A percentile compares a stretch with the other conserved stretches of the same genome.
These are phyloP conservation scores for Aurinia saxatilis DNA, from an alignment of 345 rosid species.

Conservation along the genomic window DNA sequence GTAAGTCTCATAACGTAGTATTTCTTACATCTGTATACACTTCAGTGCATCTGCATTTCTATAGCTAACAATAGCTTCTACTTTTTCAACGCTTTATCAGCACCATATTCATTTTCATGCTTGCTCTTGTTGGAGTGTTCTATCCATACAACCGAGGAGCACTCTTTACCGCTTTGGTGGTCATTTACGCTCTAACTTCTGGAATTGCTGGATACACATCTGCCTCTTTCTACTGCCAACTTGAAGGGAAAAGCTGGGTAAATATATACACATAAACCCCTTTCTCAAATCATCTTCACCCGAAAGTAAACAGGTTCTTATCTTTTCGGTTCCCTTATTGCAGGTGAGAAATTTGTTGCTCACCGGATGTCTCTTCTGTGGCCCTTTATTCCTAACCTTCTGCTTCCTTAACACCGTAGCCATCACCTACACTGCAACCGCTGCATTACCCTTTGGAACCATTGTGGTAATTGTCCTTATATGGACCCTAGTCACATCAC, in stretches of 20 bases:
- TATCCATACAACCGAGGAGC: constrained; percentile 81
- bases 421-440: constrained; percentile 67
- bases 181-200: constrained; percentile 67
- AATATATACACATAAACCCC: not conserved
- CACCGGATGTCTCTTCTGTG: constrained; percentile 80
- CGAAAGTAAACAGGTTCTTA: not conserved
- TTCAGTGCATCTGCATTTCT: not conserved
- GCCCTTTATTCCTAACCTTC: constrained; percentile 78
- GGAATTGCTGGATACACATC: constrained; percentile 70
- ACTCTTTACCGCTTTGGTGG: constrained; percentile 63
- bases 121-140: constrained; percentile 68
- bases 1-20: constrained; percentile 29
- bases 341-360: constrained; percentile 73
- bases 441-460: constrained; percentile 74
- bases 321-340: not conserved
- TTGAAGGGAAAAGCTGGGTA: constrained; percentile 75
- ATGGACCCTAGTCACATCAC: constrained; percentile 73
- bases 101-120: constrained; percentile 55
- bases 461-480: constrained; percentile 72
- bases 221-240: constrained; percentile 68
- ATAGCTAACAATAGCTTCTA: not conserved
- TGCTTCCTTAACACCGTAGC: constrained; percentile 89
- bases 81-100: constrained; percentile 23
- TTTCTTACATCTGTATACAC: not conserved
- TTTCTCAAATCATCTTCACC: not conserved